Base-by-base conservation (phyloP, 2,329 filamentous ascomycete species). In the Penicillium sp. region DNA sequence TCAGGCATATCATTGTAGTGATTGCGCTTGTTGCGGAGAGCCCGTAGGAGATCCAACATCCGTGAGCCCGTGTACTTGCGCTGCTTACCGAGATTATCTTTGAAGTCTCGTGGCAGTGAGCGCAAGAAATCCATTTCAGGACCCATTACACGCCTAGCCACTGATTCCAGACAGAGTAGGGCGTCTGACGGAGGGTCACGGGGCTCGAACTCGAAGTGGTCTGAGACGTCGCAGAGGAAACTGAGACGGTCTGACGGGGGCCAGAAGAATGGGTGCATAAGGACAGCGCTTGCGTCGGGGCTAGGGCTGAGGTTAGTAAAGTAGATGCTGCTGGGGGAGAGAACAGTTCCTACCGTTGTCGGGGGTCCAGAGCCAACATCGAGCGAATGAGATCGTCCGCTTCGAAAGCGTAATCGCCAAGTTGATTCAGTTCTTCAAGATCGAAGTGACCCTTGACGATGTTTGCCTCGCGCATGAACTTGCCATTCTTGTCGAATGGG, bases 231-330 rank as follows among this genome's bases (percentile, higher is more conserved):
- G 64, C 91, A 95, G n/a, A 99, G 78, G 70, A 99, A 99, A 9
- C 82, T 82, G 6, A 99, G 81, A 8, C 91, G 84, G 66, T 95
- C 93, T 67, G 95, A 92, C 0, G 89, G 74, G 0, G 86, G 77
- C 93, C 93, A 99, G 77, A 99, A 99, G 76, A 97, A 99, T 0
- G 93, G 93, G 62, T 99, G 93, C 0, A 88, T 84, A 77, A 96
- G 82, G 49, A 96, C 87, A 27, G 91, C 83, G 13, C 80, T 77
- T 0, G 91, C 88, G 22, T 83, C 82, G 0, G 95, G 91, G 13
- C 42, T 45, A 30, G 9, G 2, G 22, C 10, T 16, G 3, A 39
- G 5, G 34, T 45, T 3, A 45, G 42, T 38, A 30, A 13, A 1
- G 5, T 30, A n/a, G 9, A 9, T 22, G 13, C 12, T 10, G 3